phyloP scores from a whole-genome alignment of 306 rosid genomes.

The Lathyrus oleraceus region DNA sequence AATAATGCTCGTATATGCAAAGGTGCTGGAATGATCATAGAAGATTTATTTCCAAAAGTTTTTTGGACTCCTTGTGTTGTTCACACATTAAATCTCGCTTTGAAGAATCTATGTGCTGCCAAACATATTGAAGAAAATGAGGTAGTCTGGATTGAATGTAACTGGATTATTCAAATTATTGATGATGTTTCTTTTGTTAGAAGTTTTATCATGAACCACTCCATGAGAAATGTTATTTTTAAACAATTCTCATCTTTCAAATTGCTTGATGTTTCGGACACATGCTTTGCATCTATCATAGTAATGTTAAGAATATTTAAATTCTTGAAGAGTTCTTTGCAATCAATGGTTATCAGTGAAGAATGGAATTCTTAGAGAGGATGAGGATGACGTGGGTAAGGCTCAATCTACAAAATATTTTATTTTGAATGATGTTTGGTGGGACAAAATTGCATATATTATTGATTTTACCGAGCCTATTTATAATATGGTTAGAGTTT shows the following conservation, averaged over 20 bases:
- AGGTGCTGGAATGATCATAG: neutral
- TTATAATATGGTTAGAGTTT: neutral
- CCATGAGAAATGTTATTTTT: neutral
- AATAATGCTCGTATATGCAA: neutral
- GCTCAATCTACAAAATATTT: neutral
- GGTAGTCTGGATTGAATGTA: neutral
- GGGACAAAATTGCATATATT: neutral
- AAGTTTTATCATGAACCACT: too few species aligned
- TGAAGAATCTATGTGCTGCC: neutral
- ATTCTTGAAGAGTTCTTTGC: neutral
- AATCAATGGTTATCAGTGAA: neutral
- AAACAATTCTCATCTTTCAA: too few species aligned
- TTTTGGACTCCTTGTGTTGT: neutral
- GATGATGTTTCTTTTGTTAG: too few species aligned
- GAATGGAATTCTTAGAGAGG: neutral
- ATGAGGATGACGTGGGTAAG: neutral
- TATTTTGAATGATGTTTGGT: neutral
- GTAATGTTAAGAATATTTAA: neutral
- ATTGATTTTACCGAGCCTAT: neutral
- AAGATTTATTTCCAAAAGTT: neutral
- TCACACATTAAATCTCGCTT: neutral
- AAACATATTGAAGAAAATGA: neutral
- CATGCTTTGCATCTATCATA: neutral
- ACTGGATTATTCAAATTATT: neutral
- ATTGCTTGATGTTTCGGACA: too few species aligned